Base-by-base conservation (phyloP, 2,329 filamentous ascomycete genomes). In the Apiospora pterosperma region DNA sequence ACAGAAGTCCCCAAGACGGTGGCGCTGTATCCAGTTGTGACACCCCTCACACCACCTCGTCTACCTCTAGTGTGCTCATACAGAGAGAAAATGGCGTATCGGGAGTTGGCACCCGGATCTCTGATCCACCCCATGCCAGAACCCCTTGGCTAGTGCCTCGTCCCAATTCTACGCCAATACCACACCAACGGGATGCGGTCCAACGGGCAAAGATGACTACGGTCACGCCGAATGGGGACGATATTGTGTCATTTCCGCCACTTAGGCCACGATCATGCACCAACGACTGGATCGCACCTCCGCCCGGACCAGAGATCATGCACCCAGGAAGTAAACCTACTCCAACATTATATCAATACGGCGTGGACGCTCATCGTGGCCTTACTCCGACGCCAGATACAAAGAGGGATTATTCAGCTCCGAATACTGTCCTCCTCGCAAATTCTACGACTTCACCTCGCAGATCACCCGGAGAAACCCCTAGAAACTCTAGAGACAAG, bases 311-410 rank as follows among this genome's bases (percentile, higher is more conserved):
- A 38, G 65, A 67, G 16, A 67, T 68, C 36, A 8, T 62, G n/a
- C 23, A 28, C 25, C 28, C 36, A 5, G 61, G 38, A 19, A 23
- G 12, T 0, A 34, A 28, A 6, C 44, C 16, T 23, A 23, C 42
- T 5, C n/a, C 52, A 19, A 48, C 48, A 10, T 65, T 73, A 0
- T 74, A 73, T 61, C 62, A 67, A 19, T 41, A 44, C 21, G 71
- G 72, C 10, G 59, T 75, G n/a, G 73, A 76, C 42, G 73, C 73
- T 4, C 74, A 75, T 62, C 63, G 65, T 23, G 72, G 71, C 25
- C 36, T 36, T 21, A 61, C 42, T 31, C 23, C 62, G 4, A 7
- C 28, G 19, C 19, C 48, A 5, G 19, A 34, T 19, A 21, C 28
- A 12, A 8, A 55, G 6, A 21, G 48, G n/a, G 28, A 34, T 0